These are phyloP conservation scores for Bruguiera gymnorhiza DNA, from an alignment of 345 rosid species.

Conservation along the genomic window DNA sequence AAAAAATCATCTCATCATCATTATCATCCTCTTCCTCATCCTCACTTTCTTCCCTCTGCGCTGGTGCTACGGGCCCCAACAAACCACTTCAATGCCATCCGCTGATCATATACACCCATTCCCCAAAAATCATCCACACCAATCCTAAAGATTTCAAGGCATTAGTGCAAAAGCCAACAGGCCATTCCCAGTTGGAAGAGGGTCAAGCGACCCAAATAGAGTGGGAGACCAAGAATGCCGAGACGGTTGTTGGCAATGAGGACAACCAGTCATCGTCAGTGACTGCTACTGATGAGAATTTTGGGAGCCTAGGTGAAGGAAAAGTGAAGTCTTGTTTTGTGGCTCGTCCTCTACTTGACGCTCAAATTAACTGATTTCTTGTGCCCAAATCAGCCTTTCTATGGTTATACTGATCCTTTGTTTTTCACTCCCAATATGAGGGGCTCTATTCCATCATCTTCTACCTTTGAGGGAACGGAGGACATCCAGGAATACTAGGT, in stretches of 20 bases:
- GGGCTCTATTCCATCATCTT: conserved; percentile 40
- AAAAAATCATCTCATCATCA: conserved; percentile 14
- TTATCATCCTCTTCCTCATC: neutral
- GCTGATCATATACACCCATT: conserved; percentile 85
- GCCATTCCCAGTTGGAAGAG: conserved; percentile 52
- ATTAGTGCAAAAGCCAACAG: conserved; percentile 84
- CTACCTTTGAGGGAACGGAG: conserved; percentile 34
- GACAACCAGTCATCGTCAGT: conserved; percentile 72
- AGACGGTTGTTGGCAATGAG: conserved; percentile 16
- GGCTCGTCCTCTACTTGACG: conserved; percentile 38
- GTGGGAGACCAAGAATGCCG: conserved; percentile 12
- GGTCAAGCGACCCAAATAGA: conserved; percentile 7
- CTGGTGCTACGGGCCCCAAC: conserved; percentile 17
- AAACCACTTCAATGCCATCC: conserved; percentile 61
- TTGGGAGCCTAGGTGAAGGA: conserved; percentile 33
- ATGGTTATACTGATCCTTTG: conserved; percentile 42
- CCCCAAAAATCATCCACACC: conserved; percentile 83
- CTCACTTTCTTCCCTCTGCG: conserved; percentile 11
- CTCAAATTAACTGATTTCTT: conserved; percentile 44
- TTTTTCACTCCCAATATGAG: conserved; percentile 45
- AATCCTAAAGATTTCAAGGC: conserved; percentile 86
- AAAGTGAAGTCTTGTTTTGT: conserved; percentile 52
- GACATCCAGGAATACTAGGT: conserved; percentile 43
- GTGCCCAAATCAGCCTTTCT: conserved; percentile 41
- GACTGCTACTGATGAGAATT: conserved; percentile 58